Conservation (phyloP, 305 asterid species). For the Fraxinus angustifolia region DNA sequence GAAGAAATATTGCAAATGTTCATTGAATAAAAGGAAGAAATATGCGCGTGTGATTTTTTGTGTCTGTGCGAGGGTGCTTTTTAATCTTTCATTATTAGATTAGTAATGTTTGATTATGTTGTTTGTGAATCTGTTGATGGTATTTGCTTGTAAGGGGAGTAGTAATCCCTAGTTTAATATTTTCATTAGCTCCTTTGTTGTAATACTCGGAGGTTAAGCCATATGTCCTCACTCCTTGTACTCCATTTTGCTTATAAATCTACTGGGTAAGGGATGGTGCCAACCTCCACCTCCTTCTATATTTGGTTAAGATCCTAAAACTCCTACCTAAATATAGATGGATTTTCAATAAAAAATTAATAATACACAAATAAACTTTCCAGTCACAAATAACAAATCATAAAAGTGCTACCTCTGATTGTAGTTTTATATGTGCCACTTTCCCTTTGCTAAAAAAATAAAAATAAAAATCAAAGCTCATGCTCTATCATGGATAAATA, state of each 20-base stretch:
- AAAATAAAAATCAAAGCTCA: no score
- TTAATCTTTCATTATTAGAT: neutral
- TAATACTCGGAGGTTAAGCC: neutral
- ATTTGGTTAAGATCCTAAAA: neutral
- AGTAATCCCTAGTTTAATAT: neutral
- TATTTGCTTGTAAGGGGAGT: neutral
- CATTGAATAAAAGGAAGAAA: neutral
- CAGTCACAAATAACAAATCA: neutral
- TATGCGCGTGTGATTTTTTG: neutral
- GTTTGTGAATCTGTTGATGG: neutral
- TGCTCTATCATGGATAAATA: neutral
- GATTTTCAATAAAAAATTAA: neutral
- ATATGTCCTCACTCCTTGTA: neutral
- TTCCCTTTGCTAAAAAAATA: neutral
- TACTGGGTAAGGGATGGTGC: neutral
- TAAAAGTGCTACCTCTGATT: neutral
- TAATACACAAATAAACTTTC: neutral
- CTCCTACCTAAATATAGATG: neutral
- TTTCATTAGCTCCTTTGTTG: neutral
- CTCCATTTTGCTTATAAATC: neutral
- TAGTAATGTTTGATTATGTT: neutral
- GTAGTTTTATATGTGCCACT: neutral
- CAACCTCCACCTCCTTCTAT: neutral
- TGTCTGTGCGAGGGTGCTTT: neutral
- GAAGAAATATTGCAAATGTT: neutral